phyloP scores from a whole-genome alignment of 2,329 filamentous ascomycete genomes.

The Aspergillus sp. region DNA sequence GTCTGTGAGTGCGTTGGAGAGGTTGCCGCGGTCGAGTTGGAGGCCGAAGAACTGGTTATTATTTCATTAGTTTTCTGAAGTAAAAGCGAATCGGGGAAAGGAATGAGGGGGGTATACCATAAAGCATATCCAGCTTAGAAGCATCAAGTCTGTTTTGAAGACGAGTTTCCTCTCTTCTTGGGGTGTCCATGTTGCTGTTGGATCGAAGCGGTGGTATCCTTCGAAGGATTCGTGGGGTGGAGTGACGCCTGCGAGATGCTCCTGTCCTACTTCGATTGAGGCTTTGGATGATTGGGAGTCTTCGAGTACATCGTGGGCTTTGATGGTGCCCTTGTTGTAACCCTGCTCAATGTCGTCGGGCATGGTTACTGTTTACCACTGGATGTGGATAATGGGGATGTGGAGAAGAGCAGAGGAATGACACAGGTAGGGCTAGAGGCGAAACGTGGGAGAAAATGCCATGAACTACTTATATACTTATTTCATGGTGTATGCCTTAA shows the following conservation, averaged over 20 bases:
- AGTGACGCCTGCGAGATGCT: constrained; percentile 28
- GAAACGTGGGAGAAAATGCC: not conserved
- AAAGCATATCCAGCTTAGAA: constrained; percentile 26
- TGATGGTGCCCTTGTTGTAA: constrained; percentile 13
- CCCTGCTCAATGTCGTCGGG: constrained; percentile 24
- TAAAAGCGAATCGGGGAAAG: no score
- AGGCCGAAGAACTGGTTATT: constrained; percentile 33
- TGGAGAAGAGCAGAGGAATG: not conserved
- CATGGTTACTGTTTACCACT: constrained; percentile 12
- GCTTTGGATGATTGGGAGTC: constrained; percentile 17
- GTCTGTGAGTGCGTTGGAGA: constrained; percentile 38
- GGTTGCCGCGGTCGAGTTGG: constrained; percentile 38
- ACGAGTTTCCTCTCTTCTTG: constrained; percentile 52
- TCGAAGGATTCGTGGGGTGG: constrained; percentile 34
- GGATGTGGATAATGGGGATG: not conserved
- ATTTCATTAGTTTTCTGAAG: no score
- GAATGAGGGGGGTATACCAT: constrained; percentile 16
- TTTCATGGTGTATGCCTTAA: constrained; percentile 1
- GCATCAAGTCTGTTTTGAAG: constrained; percentile 42
- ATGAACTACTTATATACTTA: constrained; percentile 7
- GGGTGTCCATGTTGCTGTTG: constrained; percentile 26
- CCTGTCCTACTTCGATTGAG: constrained; percentile 22
- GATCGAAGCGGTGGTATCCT: constrained; percentile 29
- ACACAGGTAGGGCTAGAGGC: no score
- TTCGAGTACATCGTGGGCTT: not conserved